Evolutionary conservation across 163 green algal species (phyloP).

Genomic region (Scenedesmus sp.): DNA sequence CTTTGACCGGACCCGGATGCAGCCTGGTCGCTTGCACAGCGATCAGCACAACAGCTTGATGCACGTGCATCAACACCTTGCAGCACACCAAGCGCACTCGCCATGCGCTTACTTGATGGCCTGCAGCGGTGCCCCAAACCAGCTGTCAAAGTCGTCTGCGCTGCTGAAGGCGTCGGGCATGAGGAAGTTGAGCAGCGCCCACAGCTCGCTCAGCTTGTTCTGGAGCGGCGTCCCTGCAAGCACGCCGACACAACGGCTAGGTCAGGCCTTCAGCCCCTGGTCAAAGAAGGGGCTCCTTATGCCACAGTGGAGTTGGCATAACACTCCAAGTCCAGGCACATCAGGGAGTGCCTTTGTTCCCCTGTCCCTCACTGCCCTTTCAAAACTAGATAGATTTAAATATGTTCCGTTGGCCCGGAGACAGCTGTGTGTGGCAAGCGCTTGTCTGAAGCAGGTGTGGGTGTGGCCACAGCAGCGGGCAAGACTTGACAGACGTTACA

Average conservation of each 20-base stretch:
- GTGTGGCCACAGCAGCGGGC: not conserved
- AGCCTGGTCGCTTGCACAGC: no score
- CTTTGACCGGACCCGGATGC: no score
- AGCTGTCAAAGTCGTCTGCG: conserved; percentile 84
- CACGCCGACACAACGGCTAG: not conserved
- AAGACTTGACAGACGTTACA: not conserved
- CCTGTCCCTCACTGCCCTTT: no score
- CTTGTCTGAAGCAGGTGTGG: not conserved
- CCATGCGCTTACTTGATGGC: conserved; percentile 49
- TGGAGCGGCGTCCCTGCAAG: conserved; percentile 92
- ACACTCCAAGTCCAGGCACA: no score
- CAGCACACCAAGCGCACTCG: not conserved
- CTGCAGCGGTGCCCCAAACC: conserved; percentile 76
- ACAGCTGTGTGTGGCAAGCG: not conserved
- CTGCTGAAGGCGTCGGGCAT: conserved; percentile 87
- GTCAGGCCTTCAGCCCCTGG: not conserved
- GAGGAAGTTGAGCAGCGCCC: conserved; percentile 95
- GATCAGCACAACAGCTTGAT: no score
- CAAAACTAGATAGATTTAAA: no score
- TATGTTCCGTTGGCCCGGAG: no score
- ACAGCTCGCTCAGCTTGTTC: conserved; percentile 95
- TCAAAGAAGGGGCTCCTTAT: no score
- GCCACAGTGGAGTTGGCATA: no score
- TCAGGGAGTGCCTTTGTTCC: no score
- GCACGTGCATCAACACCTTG: not conserved